phyloP scores from a whole-genome alignment of 1,139 yeast genomes.

The Pneumocystis oryctolagi region DNA sequence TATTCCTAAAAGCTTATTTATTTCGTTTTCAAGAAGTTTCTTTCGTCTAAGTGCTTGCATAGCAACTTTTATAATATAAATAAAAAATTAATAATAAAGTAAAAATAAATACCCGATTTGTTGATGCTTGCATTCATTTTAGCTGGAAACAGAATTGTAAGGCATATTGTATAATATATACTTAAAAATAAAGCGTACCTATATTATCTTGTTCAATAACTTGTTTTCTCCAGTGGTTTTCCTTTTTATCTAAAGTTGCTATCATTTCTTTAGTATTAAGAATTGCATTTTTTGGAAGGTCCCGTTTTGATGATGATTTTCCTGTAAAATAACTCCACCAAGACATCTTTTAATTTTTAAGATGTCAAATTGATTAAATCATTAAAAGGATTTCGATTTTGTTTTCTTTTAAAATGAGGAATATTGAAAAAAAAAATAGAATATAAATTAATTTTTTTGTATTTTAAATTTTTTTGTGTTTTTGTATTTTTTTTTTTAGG shows the following conservation, averaged over 20 bases:
- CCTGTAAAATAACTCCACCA: conserved; percentile 1
- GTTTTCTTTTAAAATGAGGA: background rate
- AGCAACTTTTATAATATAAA: conserved; percentile 33
- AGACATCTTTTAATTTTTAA: background rate
- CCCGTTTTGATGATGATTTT: conserved; percentile 21
- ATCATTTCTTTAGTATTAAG: conserved; percentile 81
- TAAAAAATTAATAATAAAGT: background rate
- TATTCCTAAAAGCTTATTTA: conserved; percentile 71
- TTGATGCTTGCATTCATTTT: conserved; percentile 53
- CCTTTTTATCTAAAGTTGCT: conserved; percentile 71
- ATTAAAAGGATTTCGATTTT: background rate
- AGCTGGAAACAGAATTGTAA: conserved; percentile 34
- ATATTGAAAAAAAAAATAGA: background rate
- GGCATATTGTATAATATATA: background rate
- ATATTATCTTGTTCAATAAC: conserved; percentile 60
- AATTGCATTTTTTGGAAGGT: conserved; percentile 83
- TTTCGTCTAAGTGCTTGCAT: conserved; percentile 78
- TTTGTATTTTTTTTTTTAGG: background rate
- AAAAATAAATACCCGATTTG: conserved; percentile 33
- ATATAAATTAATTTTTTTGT: no score
- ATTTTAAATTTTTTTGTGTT: background rate
- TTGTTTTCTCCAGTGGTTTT: conserved; percentile 66
- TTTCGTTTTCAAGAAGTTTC: conserved; percentile 63
- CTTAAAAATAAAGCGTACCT: background rate
- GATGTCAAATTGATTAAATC: background rate